Percentiles rank a stretch among this genome's conserved stretches.
Conservation (phyloP, 805 yeast species). For the Ogataea trehaloabstinens region DNA sequence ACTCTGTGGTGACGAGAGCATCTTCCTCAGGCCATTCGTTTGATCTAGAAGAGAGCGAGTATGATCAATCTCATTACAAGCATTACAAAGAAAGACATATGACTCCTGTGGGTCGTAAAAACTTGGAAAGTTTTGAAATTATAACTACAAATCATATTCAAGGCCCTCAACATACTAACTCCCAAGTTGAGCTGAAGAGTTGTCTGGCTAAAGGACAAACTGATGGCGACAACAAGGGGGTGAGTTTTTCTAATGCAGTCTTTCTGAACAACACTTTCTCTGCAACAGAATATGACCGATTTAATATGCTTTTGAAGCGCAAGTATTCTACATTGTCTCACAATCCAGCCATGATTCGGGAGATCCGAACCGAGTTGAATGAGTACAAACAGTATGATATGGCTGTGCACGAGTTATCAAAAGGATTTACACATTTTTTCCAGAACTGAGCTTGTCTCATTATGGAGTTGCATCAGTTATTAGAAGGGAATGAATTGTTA, state of each 20-base stretch:
- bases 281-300: constrained; percentile 50
- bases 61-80: constrained; percentile 18
- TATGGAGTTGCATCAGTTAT: no score
- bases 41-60: constrained; percentile 21
- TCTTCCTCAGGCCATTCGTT: constrained; percentile 15
- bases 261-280: constrained; percentile 53
- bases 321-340: constrained; percentile 39
- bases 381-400: constrained; percentile 59
- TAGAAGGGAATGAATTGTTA: no score
- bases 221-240: not conserved
- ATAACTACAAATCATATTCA: constrained; percentile 6
- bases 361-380: constrained; percentile 64
- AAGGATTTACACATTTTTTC: constrained; percentile 64
- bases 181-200: constrained; percentile 3
- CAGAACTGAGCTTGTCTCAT: constrained; percentile 34
- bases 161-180: constrained; percentile 1
- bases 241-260: constrained; percentile 44
- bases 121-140: constrained; percentile 6
- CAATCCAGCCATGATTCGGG: constrained; percentile 50
- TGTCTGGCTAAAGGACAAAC: constrained; percentile 3
- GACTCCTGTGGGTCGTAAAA: constrained; percentile 4
- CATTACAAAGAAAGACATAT: constrained; percentile 16
- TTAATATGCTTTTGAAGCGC: constrained; percentile 50
- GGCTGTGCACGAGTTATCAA: constrained; percentile 65
- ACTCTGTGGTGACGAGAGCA: constrained; percentile 14